phyloP scores from a whole-genome alignment of 805 yeast genomes.

The Saccharomycopsis sp. region DNA sequence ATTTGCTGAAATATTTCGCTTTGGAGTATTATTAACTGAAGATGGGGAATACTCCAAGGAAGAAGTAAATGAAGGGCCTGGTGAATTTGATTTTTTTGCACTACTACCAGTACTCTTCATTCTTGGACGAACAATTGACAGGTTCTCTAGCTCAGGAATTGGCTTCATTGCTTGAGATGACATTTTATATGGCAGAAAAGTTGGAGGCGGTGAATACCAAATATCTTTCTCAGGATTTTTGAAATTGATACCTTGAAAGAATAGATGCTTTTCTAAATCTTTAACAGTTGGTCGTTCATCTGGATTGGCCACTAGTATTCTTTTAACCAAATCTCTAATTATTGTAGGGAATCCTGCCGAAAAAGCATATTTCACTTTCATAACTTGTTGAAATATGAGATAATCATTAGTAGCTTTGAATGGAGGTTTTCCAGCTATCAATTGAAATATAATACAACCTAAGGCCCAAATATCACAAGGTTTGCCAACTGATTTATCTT shows the following conservation, averaged over 20 bases:
- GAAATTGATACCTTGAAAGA: conserved; percentile 49
- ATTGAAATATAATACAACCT: conserved; percentile 91
- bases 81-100: background rate
- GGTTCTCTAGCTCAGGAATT: conserved; percentile 37
- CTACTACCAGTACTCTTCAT: background rate
- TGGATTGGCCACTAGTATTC: conserved; percentile 55
- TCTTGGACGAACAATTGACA: background rate
- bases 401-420: conserved; percentile 79
- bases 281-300: conserved; percentile 47
- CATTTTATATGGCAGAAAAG: conserved; percentile 59
- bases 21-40: too few relatives aligned
- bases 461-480: conserved; percentile 98
- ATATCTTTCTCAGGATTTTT: conserved; percentile 36
- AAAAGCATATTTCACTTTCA: conserved; percentile 71
- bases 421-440: conserved; percentile 89
- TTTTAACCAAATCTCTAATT: conserved; percentile 61
- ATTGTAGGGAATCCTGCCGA: conserved; percentile 77
- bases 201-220: conserved; percentile 56
- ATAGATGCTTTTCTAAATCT: conserved; percentile 52
- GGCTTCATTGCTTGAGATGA: conserved; percentile 74
- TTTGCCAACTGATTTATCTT: conserved; percentile 72
- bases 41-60: background rate
- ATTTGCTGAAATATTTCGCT: conserved; percentile 10
- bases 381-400: conserved; percentile 70
- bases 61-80: background rate